Base-by-base conservation (phyloP, 2,329 filamentous ascomycete genomes). In the Diaporthe sp. region DNA sequence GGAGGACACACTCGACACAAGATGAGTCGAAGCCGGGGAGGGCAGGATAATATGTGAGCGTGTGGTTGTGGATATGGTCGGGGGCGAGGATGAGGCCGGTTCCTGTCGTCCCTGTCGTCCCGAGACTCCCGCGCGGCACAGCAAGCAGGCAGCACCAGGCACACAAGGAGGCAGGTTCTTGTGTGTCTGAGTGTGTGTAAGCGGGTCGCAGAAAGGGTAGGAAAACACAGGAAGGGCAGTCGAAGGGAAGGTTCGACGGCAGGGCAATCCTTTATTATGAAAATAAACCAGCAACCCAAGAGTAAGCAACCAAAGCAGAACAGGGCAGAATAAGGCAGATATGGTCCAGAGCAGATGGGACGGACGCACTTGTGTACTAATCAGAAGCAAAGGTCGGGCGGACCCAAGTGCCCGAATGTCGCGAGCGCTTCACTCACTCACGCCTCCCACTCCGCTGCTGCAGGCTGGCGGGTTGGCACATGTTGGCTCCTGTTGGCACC, bases 361-460 rank as follows among this genome's bases (percentile, higher is more conserved):
- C n/a, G 42, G 62, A 31, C 2, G 49, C 25, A 61, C 44, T 49
- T 31, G 15, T 49, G 46, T 46, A 46, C 70, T 61, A 72, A 34
- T 61, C 34, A 62, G 71, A 62, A 42, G n/a, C 57, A 39, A 39
- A 46, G 53, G 70, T 73, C 75, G 75, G 75, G 72, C 73, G 55
- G 62, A 75, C n/a, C 61, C 61, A 73, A 75, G 46, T 68, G 42
- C 58, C 75, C 75, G 75, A 76, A 73, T 71, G 73, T 76, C 75
- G 75, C 75, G 75, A 76, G 70, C 58, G 46, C 71, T n/a, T 73
- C 71, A 62, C 57, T 53, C 44, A 25, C 44, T 25, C 19, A 15
- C 39, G 10, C n/a, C 31, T n/a, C 49, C 25, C 46, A 10, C 60
- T 17, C 53, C 19, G 51, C 25, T 17, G 22, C 58, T 62, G 39